A percentile compares a stretch with the other conserved stretches of the same genome.
These are phyloP conservation scores for Dactylis glomerata DNA, from an alignment of 176 grass and related monocot species.

Conservation along the genomic window DNA sequence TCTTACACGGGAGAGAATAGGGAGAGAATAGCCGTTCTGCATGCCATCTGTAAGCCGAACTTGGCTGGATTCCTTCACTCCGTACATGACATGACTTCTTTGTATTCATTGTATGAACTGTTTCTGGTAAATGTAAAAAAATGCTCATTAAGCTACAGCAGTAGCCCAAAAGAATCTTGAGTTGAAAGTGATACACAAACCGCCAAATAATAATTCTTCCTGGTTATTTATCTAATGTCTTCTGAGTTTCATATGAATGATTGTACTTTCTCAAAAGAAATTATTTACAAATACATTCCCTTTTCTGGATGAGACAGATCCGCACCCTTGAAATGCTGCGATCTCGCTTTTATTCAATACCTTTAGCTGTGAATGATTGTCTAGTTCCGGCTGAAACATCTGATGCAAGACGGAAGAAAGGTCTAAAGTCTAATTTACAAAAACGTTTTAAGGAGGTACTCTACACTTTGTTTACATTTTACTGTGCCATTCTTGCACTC, in stretches of 20 bases:
- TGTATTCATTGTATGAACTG: background rate
- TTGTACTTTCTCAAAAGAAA: slow-evolving; percentile 17
- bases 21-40: background rate
- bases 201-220: slow-evolving; percentile 10
- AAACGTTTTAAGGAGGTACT: slow-evolving; percentile 63
- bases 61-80: background rate
- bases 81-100: background rate
- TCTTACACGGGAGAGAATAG: too few relatives aligned
- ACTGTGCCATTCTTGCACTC: slow-evolving; percentile 9
- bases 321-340: slow-evolving; percentile 84
- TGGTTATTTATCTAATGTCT: background rate
- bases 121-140: background rate
- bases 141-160: background rate
- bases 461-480: slow-evolving; percentile 22
- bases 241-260: slow-evolving; percentile 23
- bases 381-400: slow-evolving; percentile 72
- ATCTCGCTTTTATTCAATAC: slow-evolving; percentile 86
- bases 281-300: slow-evolving; percentile 6
- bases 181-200: slow-evolving; percentile 3
- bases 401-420: slow-evolving; percentile 60
- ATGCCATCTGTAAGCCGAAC: background rate
- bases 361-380: slow-evolving; percentile 62
- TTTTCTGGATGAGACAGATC: slow-evolving; percentile 63
- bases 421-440: slow-evolving; percentile 73
- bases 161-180: background rate